Base-by-base conservation (phyloP, 2,329 filamentous ascomycete genomes). In the Cercospora nicotianae region DNA sequence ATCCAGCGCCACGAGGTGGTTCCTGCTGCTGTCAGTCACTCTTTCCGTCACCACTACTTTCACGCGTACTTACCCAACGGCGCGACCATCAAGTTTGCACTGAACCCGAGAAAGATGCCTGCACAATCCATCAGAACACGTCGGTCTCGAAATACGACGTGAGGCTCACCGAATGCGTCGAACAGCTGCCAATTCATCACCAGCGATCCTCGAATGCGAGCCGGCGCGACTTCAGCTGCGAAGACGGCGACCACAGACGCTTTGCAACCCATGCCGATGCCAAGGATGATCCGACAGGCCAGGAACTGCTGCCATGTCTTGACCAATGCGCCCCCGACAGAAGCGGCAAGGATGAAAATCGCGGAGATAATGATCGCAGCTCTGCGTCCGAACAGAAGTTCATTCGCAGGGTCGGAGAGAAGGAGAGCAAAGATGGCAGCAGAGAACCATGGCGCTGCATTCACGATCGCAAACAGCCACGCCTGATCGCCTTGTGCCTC, bases 201-300 rank as follows among this genome's bases (percentile, higher is more conserved):
- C 10, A 77, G 61, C 0, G 70, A 70, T n/a, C 60, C 60, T 55
- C 74, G 55, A 10, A 75, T 66, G 45, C 72, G 70, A 1, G 74
- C 73, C 6, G 76, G 75, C 3, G 73, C 67, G 1, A 77, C 70
- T 62, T 79, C 77, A 30, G 75, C 73, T n/a, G 73, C 74, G 61
- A 78, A 77, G 53, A 79, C 75, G 1, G 77, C 76, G 0, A 76
- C 73, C 30, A 77, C 71, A 3, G 73, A 74, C 7, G 76, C 77
- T 62, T 79, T 78, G 23, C 72, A 72, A 1, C 77, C 77, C 75
- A 78, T 78, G 30, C 77, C 77, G 26, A 78, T 73, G 3, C 77
- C 77, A 23, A 78, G 71, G 6, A 78, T 64, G 36, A 77, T 68
- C 5, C 78, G 75, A 68, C 74, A 78, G 28, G 64, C 73, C 3